Base-by-base conservation (phyloP, 345 rosid species). In the sweet orange (Citrus sinensis) region DNA sequence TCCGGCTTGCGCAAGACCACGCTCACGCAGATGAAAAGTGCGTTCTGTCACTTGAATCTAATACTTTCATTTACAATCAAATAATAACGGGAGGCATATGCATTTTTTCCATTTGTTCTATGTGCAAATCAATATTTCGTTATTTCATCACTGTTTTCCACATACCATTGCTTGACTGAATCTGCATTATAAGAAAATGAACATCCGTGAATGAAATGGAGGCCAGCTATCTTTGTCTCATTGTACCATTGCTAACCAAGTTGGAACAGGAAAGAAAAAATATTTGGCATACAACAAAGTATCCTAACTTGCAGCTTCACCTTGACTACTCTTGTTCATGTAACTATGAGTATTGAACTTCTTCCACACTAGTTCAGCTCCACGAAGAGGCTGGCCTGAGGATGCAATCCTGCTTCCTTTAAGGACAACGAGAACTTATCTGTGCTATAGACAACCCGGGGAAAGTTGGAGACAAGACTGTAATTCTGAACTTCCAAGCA, bases 341-440 rank as follows among this genome's bases (percentile, higher is more conserved):
- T 72, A 51, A 69, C 32, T 71, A 51, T 49, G 65, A 60, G 68
- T 54, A 70, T 39, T 70, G 62, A 78, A 76, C 19, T 68, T 40
- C 19, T 68, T 40, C 55, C 60, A 51, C 58, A 30, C 78, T 89
- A 90, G 90, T 88, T 90, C 74, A 90, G 82, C 94, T 97, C 98
- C 80, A 97, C 94, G 74, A 94, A 97, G 79, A 97, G 98, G 85
- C 98, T 93, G 72, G 96, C 99, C 85, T 94, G 98, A 77, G 99
- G 99, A 89, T 97, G 94, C 86, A 97, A 87, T 74, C 99, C 98
- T 29, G 96, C 91, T 54, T 94, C 98, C 83, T 94, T 90, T 73
- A 97, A 77, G 46, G 94, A 81, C 85, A 87, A 58, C 0, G 87
- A 80, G 59, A 83, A 83, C 87, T 90, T 93, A 55, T 92, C 98